Percentiles rank a stretch among this genome's conserved stretches.
Evolutionary conservation across 2,329 filamentous ascomycete species (phyloP).

Genomic region (Calcarisporium arbuscula): DNA sequence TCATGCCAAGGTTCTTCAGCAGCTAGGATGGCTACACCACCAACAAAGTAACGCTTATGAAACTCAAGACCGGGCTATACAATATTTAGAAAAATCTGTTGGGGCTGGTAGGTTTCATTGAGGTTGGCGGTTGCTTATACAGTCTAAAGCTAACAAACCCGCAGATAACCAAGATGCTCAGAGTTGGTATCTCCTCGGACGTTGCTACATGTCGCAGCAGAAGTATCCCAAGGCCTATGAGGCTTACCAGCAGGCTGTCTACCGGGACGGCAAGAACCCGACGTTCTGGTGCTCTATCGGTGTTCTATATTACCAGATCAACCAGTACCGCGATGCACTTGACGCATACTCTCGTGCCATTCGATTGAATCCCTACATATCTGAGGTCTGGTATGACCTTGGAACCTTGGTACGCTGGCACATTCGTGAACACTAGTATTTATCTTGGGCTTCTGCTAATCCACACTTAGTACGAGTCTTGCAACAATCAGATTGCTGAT

Average conservation of each 20-base stretch:
- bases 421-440: too few species aligned
- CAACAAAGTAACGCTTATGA: slow-evolving; percentile 88
- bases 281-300: slow-evolving; percentile 99
- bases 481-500: slow-evolving; percentile 97
- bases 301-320: slow-evolving; percentile 98
- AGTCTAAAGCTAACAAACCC: slow-evolving; percentile 19
- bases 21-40: slow-evolving; percentile 95
- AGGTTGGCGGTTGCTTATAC: background rate
- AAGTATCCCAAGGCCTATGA: slow-evolving; percentile 99
- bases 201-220: slow-evolving; percentile 99
- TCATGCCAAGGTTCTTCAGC: slow-evolving; percentile 96
- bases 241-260: slow-evolving; percentile 97
- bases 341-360: slow-evolving; percentile 97
- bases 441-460: slow-evolving; percentile 22
- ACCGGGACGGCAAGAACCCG: slow-evolving; percentile 93
- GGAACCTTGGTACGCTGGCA: slow-evolving; percentile 81
- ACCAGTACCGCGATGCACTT: slow-evolving; percentile 95
- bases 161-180: slow-evolving; percentile 90
- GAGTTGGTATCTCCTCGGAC: slow-evolving; percentile 95
- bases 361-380: slow-evolving; percentile 94
- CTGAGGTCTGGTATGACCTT: slow-evolving; percentile 97
- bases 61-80: slow-evolving; percentile 92
- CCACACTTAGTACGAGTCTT: slow-evolving; percentile 75
- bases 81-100: slow-evolving; percentile 95
- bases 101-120: slow-evolving; percentile 62